A percentile compares a stretch with the other conserved stretches of the same genome.
Evolutionary conservation across 352 stramenopile genomes (phyloP).

Genomic region (Discostella stelligera): DNA sequence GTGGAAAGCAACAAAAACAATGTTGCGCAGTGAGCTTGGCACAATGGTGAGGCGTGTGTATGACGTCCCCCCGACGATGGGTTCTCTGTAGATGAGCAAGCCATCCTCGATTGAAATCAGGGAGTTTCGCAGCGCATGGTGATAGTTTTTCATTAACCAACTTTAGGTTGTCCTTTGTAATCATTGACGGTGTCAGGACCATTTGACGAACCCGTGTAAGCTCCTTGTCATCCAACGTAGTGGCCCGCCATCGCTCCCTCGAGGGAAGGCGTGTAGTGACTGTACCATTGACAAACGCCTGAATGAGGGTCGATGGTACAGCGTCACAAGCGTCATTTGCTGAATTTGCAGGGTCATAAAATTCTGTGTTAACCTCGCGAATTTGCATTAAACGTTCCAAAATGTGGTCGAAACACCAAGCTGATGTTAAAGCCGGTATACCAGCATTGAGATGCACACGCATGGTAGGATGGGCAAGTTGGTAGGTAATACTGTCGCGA

Average conservation of each 20-base stretch:
- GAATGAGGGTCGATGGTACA: neutral
- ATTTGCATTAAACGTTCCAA: neutral
- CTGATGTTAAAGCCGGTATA: neutral
- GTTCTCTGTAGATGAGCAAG: constrained; percentile 9
- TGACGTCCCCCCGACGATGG: neutral
- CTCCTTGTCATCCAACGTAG: neutral
- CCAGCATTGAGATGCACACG: neutral
- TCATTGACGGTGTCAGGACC: neutral
- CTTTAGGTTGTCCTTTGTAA: neutral
- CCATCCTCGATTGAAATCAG: neutral
- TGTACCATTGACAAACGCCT: neutral
- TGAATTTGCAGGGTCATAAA: neutral
- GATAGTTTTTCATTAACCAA: neutral
- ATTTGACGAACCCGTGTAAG: neutral
- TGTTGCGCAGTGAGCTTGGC: neutral
- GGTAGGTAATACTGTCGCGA: neutral
- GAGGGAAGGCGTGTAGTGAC: neutral
- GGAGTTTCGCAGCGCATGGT: neutral
- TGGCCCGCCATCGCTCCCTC: neutral
- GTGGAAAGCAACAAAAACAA: no score
- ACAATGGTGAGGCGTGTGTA: constrained; percentile 17
- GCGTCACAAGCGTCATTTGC: no score
- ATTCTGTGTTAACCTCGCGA: neutral
- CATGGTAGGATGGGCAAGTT: neutral
- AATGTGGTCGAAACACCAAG: neutral